Evolutionary conservation across 139 green algal species (phyloP), one percentile per base, ranked within the genome.

Genomic region (Eudorina sp.): DNA sequence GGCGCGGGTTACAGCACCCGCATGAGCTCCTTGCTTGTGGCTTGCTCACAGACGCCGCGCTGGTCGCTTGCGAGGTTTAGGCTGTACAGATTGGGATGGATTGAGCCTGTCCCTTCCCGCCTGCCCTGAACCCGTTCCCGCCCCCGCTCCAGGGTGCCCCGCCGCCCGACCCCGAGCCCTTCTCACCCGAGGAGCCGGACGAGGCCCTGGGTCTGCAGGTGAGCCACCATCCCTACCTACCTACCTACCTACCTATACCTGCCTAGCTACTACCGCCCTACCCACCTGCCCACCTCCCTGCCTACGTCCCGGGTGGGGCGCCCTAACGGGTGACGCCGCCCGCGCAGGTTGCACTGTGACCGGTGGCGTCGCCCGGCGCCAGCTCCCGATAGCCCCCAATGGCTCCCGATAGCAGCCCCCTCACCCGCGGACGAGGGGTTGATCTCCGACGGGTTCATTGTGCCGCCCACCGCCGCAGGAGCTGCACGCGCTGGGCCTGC

Each of bases 151-250:
- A 88, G 83, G 83, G 83, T 38, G 48, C 68, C 2, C 48, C 38
- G 11, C 83, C 83, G 2, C 83, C 83, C 25, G 83, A 88, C 34
- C 83, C 83, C 23, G 83, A 88, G 83, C 83, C 68, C 41, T 88
- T 88, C 38, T 16, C 8, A 0, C 48, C 48, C 8, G 83, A 88
- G 48, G 83, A 80, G 36, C 36, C 68, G 21, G 83, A 88, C 43
- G 83, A 88, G 46, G 68, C 48, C 29, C 51, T 68, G 68, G 83
- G 83, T 4, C 36, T 88, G 43, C 5, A 4, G 36, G 40, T 9
- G 40, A 29, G 66, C 9, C 48, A 55, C 48, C 48, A 13, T 55
- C 48, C 48, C 36, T 11, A 18, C 21, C 55, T 68, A n/a, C 55
- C 5, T 68, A 29, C 5, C 55, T 13, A n/a, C 55, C n/a, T 68